These are phyloP conservation scores for Yamadazyma spencermartinsiae DNA, from an alignment of 1,139 yeast genomes.

Conservation along the genomic window DNA sequence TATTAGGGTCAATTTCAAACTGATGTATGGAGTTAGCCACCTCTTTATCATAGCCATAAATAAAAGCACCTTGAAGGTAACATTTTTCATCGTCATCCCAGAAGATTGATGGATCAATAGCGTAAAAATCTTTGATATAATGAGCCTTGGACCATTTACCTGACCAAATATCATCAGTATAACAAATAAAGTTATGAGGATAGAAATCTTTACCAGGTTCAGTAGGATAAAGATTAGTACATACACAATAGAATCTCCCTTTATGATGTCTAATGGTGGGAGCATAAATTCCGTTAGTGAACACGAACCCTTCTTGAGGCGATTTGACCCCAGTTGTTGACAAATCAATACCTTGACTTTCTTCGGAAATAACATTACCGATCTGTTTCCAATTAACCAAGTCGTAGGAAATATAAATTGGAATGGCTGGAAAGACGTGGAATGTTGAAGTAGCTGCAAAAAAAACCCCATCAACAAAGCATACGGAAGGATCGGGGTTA, in stretches of 20 bases:
- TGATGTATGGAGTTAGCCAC: constrained; percentile 12
- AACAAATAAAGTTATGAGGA: constrained; percentile 10
- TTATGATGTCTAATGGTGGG: constrained; percentile 12
- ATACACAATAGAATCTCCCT: constrained; percentile 11
- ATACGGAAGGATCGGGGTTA: constrained; percentile 13
- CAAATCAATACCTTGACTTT: constrained; percentile 10
- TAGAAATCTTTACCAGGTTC: constrained; percentile 7
- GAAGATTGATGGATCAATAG: constrained; percentile 11
- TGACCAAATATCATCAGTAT: constrained; percentile 13
- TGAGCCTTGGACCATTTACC: constrained; percentile 10
- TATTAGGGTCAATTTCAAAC: constrained; percentile 11
- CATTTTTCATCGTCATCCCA: constrained; percentile 13
- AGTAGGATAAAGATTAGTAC: constrained; percentile 8
- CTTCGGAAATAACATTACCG: constrained; percentile 10
- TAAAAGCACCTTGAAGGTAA: constrained; percentile 12
- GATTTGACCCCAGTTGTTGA: constrained; percentile 5
- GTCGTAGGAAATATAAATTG: constrained; percentile 11
- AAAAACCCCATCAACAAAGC: constrained; percentile 10
- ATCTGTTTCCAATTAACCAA: constrained; percentile 12
- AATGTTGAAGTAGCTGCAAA: constrained; percentile 11
- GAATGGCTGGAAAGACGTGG: constrained; percentile 11
- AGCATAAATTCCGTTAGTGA: constrained; percentile 10
- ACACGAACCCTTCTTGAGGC: constrained; percentile 4
- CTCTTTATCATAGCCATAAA: constrained; percentile 12
- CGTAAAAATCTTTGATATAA: constrained; percentile 10